Percentiles rank a stretch among this genome's conserved stretches.
phyloP scores from a whole-genome alignment of 495 filamentous ascomycete genomes.

The Hapsidospora chrysogenum region DNA sequence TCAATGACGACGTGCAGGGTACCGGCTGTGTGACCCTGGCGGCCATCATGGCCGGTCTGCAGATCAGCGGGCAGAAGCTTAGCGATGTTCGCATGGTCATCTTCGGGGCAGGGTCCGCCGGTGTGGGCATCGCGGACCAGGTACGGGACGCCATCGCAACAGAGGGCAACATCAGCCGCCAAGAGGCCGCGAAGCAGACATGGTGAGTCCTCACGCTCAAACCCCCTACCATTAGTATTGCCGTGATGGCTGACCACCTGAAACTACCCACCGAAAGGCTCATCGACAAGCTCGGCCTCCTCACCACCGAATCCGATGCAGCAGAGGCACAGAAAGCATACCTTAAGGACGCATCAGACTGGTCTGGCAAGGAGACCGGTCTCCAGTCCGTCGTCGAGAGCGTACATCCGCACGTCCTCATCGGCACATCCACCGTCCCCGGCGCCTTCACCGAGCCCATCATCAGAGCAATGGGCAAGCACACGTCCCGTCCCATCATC shows the following conservation, averaged over 20 bases:
- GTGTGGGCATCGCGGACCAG: slow-evolving; percentile 77
- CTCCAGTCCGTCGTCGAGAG: slow-evolving; percentile 50
- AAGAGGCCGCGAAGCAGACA: slow-evolving; percentile 66
- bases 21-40: slow-evolving; percentile 80
- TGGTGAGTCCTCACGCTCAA: slow-evolving; percentile 34
- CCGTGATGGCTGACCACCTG: not conserved
- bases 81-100: slow-evolving; percentile 52
- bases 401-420: slow-evolving; percentile 64
- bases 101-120: slow-evolving; percentile 75
- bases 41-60: slow-evolving; percentile 55
- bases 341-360: slow-evolving; percentile 48
- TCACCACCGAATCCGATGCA: slow-evolving; percentile 39
- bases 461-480: slow-evolving; percentile 62
- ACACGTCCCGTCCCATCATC: slow-evolving; percentile 62
- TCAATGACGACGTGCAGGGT: slow-evolving; percentile 87
- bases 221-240: not conserved
- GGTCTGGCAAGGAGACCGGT: slow-evolving; percentile 37
- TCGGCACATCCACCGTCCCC: slow-evolving; percentile 72
- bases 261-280: slow-evolving; percentile 37
- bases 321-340: slow-evolving; percentile 50
- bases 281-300: slow-evolving; percentile 69
- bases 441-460: slow-evolving; percentile 63
- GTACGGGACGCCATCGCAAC: slow-evolving; percentile 60
- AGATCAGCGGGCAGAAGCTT: slow-evolving; percentile 50
- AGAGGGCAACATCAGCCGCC: slow-evolving; percentile 46